Conservation (phyloP, 2,329 filamentous ascomycete genomes). For the Shiraia sp. region DNA sequence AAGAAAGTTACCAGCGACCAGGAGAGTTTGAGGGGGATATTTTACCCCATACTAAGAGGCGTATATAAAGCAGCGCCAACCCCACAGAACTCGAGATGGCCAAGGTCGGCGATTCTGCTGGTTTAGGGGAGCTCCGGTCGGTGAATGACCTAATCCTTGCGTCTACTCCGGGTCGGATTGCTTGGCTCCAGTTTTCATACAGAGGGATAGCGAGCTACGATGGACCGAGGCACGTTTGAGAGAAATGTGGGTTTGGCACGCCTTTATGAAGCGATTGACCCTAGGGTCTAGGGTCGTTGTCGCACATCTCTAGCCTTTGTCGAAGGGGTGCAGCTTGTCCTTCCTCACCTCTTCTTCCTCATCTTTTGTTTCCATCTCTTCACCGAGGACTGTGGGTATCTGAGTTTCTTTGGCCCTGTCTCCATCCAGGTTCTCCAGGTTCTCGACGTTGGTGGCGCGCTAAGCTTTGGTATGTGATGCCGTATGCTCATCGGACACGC, state of each 20-base stretch:
- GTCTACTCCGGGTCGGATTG: no score
- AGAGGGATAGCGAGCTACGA: conserved; percentile 1
- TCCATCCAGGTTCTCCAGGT: no score
- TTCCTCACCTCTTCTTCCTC: neutral
- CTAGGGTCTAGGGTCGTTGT: neutral
- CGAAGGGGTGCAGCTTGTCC: neutral
- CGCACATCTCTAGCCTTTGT: neutral
- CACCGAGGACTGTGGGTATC: no score
- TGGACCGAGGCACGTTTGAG: conserved; percentile 8
- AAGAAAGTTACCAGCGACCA: no score
- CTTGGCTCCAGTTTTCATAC: conserved; percentile 16
- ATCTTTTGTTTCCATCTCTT: no score
- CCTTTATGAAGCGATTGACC: conserved; percentile 8
- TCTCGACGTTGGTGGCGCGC: conserved; percentile 14
- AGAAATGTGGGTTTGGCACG: conserved; percentile 7
- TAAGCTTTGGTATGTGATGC: conserved; percentile 12
- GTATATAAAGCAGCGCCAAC: no score
- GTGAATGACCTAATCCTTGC: neutral
- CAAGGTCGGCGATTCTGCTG: neutral
- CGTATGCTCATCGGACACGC: conserved; percentile 12
- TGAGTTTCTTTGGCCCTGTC: no score
- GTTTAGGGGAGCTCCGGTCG: neutral
- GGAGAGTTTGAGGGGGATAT: no score
- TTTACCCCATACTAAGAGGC: no score
- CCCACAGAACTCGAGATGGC: no score